These are phyloP conservation scores for Neurospora sublineolata DNA, from an alignment of 495 filamentous ascomycete species.

Conservation along the genomic window DNA sequence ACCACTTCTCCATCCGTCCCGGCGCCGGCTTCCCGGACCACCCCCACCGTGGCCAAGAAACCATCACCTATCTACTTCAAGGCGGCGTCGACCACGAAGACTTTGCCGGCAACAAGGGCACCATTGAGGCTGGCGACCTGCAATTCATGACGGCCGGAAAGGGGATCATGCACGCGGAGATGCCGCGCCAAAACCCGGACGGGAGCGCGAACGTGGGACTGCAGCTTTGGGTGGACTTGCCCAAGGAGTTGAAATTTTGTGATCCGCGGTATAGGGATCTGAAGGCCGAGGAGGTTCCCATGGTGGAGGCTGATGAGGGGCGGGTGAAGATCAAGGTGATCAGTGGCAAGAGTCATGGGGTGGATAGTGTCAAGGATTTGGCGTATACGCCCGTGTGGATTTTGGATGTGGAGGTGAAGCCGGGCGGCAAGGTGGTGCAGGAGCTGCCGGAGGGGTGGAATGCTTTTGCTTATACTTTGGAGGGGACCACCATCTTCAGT, in stretches of 20 bases:
- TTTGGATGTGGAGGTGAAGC: constrained; percentile 71
- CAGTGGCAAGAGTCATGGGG: constrained; percentile 66
- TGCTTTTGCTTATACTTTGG: constrained; percentile 74
- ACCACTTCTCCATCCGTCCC: constrained; percentile 74
- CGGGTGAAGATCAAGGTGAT: constrained; percentile 82
- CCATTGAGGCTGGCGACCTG: constrained; percentile 72
- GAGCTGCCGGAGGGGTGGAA: constrained; percentile 75
- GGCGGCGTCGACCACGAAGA: constrained; percentile 93
- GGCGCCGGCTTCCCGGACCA: constrained; percentile 51
- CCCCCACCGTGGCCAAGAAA: constrained; percentile 48
- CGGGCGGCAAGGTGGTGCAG: constrained; percentile 66
- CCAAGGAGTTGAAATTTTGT: constrained; percentile 66
- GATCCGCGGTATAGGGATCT: constrained; percentile 91
- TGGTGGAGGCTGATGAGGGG: constrained; percentile 52
- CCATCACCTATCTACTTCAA: constrained; percentile 79
- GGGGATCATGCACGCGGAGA: constrained; percentile 94
- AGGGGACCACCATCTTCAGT: constrained; percentile 53
- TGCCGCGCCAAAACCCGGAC: constrained; percentile 73
- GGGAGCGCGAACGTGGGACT: constrained; percentile 74
- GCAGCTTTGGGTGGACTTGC: constrained; percentile 92
- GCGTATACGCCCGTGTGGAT: constrained; percentile 96
- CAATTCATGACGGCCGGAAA: constrained; percentile 96
- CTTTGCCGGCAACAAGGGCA: constrained; percentile 80
- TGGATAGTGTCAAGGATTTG: constrained; percentile 76
- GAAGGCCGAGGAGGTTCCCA: constrained; percentile 62